A percentile compares a stretch with the other conserved stretches of the same genome.
phyloP scores from a whole-genome alignment of 208 protist species.

The Crithidia sp. region DNA sequence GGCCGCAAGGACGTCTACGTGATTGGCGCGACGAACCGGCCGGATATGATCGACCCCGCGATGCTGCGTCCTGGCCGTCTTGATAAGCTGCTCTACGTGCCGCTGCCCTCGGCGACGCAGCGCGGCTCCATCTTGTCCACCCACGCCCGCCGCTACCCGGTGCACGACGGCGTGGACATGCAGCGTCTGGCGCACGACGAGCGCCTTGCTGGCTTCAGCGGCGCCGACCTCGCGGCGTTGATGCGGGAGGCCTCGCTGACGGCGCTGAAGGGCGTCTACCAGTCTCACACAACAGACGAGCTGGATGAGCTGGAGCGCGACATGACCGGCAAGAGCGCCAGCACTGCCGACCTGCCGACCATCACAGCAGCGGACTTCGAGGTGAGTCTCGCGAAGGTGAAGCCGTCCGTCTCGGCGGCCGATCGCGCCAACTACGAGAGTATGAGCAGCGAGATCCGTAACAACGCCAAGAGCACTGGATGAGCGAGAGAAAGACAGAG shows the following conservation, averaged over 20 bases:
- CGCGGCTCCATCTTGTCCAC: conserved; percentile 91
- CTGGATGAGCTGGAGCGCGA: conserved; percentile 83
- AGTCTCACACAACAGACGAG: conserved; percentile 50
- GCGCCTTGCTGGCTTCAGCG: conserved; percentile 93
- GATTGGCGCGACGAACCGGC: conserved; percentile 98
- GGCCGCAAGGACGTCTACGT: conserved; percentile 95
- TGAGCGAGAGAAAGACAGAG: conserved; percentile 8
- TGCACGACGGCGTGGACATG: conserved; percentile 83
- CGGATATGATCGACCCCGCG: conserved; percentile 98
- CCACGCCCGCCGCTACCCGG: conserved; percentile 89
- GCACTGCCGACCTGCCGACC: conserved; percentile 51
- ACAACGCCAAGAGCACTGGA: conserved; percentile 34
- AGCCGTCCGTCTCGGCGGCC: conserved; percentile 77
- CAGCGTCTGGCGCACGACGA: conserved; percentile 67
- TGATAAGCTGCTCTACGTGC: conserved; percentile 97
- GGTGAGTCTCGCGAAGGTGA: conserved; percentile 63
- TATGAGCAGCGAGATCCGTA: conserved; percentile 47
- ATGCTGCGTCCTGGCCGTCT: conserved; percentile 98
- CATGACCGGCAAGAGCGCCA: conserved; percentile 48
- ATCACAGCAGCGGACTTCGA: conserved; percentile 76
- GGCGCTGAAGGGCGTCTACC: conserved; percentile 86
- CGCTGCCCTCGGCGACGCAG: conserved; percentile 90
- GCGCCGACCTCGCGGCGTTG: conserved; percentile 94
- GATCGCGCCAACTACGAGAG: conserved; percentile 81
- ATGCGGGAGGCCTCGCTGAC: conserved; percentile 93